These are phyloP conservation scores for Neurospora hispaniola DNA, from an alignment of 495 filamentous ascomycete species.

Conservation along the genomic window DNA sequence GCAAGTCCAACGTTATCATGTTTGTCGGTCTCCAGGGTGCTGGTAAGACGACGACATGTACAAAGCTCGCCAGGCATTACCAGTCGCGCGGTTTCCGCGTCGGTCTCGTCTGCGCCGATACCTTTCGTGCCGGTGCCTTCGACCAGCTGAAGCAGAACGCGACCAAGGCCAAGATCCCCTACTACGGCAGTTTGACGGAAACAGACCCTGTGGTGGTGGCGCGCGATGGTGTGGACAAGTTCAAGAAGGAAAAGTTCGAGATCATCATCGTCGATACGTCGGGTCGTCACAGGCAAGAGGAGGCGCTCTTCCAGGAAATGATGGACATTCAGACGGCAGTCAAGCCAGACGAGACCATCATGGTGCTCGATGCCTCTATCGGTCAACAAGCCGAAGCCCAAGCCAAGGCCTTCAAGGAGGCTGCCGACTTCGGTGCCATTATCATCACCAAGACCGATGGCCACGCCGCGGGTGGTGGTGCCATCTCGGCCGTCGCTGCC, in stretches of 20 bases:
- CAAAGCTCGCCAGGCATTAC: slow-evolving; percentile 92
- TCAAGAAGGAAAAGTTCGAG: slow-evolving; percentile 97
- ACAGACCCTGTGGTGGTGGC: slow-evolving; percentile 92
- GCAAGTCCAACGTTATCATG: slow-evolving; percentile 95
- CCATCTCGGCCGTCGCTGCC: slow-evolving; percentile 95
- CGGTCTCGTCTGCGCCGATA: slow-evolving; percentile 94
- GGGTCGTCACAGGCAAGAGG: slow-evolving; percentile 84
- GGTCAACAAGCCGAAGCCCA: slow-evolving; percentile 93
- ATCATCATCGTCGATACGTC: slow-evolving; percentile 98
- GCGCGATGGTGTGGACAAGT: slow-evolving; percentile 90
- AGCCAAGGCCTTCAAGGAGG: slow-evolving; percentile 92
- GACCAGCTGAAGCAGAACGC: slow-evolving; percentile 99
- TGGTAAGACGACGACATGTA: slow-evolving; percentile 97
- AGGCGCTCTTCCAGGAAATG: slow-evolving; percentile 94
- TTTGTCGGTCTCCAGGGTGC: slow-evolving; percentile 96
- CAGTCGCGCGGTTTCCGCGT: slow-evolving; percentile 88
- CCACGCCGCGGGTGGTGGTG: slow-evolving; percentile 87
- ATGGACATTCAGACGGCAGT: slow-evolving; percentile 90
- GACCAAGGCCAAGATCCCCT: slow-evolving; percentile 96
- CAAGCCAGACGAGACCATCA: slow-evolving; percentile 91
- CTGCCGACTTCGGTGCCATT: slow-evolving; percentile 95
- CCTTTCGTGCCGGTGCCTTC: slow-evolving; percentile 95
- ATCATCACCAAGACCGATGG: slow-evolving; percentile 99
- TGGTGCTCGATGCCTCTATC: slow-evolving; percentile 94
- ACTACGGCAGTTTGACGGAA: slow-evolving; percentile 91